phyloP scores from a whole-genome alignment of 768 basidiomycete species.

The Boletus tylopilopsis region DNA sequence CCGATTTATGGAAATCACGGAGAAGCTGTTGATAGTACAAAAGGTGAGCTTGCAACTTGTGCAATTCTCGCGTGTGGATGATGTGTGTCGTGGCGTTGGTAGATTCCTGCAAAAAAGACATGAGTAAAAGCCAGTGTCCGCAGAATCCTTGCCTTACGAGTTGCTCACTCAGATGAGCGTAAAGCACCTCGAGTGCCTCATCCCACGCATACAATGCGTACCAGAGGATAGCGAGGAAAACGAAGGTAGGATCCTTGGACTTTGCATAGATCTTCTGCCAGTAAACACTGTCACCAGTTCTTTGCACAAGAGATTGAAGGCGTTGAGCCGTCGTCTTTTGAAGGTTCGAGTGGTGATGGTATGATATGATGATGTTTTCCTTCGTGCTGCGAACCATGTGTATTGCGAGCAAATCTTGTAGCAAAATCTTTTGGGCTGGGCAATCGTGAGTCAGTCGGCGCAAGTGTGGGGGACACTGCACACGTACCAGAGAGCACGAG shows the following conservation, averaged over 20 bases:
- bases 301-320: conserved; percentile 29
- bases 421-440: conserved; percentile 21
- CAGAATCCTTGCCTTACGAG: conserved; percentile 34
- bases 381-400: conserved; percentile 34
- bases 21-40: conserved; percentile 53
- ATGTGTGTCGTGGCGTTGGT: conserved; percentile 36
- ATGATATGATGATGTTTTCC: conserved; percentile 34
- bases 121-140: not conserved
- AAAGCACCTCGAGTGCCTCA: conserved; percentile 50
- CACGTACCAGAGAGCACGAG: conserved; percentile 23
- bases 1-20: conserved; percentile 50
- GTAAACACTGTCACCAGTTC: conserved; percentile 35
- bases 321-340: conserved; percentile 27
- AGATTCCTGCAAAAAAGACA: conserved; percentile 37
- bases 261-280: conserved; percentile 32
- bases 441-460: not conserved
- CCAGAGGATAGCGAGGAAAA: conserved; percentile 46
- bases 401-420: conserved; percentile 37
- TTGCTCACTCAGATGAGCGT: conserved; percentile 42
- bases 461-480: not conserved
- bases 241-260: conserved; percentile 32
- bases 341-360: conserved; percentile 27
- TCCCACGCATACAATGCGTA: conserved; percentile 63
- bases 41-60: conserved; percentile 55
- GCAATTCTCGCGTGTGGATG: conserved; percentile 48